Base-by-base conservation (phyloP, 2,329 filamentous ascomycete species). In the Pezicula carpinea region DNA sequence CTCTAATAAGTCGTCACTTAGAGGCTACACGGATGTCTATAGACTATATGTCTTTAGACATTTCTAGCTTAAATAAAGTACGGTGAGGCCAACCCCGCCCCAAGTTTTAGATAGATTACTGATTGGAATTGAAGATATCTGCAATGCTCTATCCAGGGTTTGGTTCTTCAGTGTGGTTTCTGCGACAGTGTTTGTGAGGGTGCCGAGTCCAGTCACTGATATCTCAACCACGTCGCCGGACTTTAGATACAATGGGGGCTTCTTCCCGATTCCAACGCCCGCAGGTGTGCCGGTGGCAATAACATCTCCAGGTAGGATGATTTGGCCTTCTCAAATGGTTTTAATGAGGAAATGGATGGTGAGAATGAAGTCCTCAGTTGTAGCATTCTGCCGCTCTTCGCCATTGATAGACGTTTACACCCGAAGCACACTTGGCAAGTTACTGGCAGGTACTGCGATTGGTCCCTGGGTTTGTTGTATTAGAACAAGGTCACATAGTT, bases 311-410 rank as follows among this genome's bases (percentile, higher is more conserved):
- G 68, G 62, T 50, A 72, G 66, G 0, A 80, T 53, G 0, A 76
- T 80, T n/a, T 71, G 71, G 0, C 71, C 74, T 33, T 68, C 69
- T 32, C 70, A 74, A 15, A 73, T 58, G 6, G 72, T 74, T 42
- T 64, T 64, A 15, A 79, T 65, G 5, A 80, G 64, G 1, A 64
- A 65, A 14, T 72, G 66, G 5, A 76, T 66, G 0, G 64, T 65
- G 51, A 77, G 77, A 14, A 80, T 74, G 19, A 82, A 54, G 42
- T 79, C 69, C 1, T 68, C 64, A 0, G 69, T 74, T 2, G 64
- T 74, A 1, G 67, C 69, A 32, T 74, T 63, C 53, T 80, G 77
- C 4, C 75, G 63, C 35, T 67, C 57, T 51, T 79, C 68, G 0
- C 73, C 72, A 53, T 80, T 80, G 22, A 80, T 72, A 1, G 61